phyloP scores from a whole-genome alignment of 2,329 filamentous ascomycete species.

The Colletotrichum spaethianum region DNA sequence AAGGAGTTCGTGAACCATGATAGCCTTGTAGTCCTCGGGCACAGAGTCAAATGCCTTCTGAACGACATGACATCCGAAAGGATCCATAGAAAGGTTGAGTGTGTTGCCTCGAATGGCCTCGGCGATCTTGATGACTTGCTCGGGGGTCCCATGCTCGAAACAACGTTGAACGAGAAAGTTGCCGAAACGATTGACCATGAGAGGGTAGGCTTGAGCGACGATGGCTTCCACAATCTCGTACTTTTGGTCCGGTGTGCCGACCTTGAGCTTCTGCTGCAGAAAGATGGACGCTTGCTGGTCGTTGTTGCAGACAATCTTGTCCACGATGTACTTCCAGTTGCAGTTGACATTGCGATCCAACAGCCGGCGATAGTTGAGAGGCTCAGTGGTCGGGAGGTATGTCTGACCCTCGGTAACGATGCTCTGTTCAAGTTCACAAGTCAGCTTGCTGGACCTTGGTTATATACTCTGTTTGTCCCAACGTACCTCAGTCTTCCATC shows the following conservation, averaged over 20 bases:
- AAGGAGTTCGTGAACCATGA: conserved; percentile 98
- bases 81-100: conserved; percentile 95
- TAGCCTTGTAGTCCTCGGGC: conserved; percentile 96
- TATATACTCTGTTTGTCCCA: neutral
- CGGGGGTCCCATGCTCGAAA: conserved; percentile 96
- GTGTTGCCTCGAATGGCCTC: conserved; percentile 95
- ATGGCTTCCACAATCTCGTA: conserved; percentile 98
- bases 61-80: conserved; percentile 97
- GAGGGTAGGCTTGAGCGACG: conserved; percentile 90
- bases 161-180: conserved; percentile 99
- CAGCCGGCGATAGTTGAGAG: conserved; percentile 94
- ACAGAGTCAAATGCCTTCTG: conserved; percentile 99
- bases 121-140: conserved; percentile 95
- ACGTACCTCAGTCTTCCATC: conserved; percentile 71
- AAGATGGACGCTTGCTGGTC: conserved; percentile 99
- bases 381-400: conserved; percentile 89
- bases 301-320: conserved; percentile 99
- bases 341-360: conserved; percentile 96
- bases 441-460: conserved; percentile 25
- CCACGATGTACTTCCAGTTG: conserved; percentile 99
- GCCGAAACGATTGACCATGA: conserved; percentile 99
- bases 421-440: conserved; percentile 54
- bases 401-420: conserved; percentile 74
- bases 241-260: conserved; percentile 94
- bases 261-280: conserved; percentile 98